Evolutionary conservation across 2,329 filamentous ascomycete species (phyloP), one percentile per base, ranked within the genome.

Genomic region (Ophiostoma novo-ulmi): DNA sequence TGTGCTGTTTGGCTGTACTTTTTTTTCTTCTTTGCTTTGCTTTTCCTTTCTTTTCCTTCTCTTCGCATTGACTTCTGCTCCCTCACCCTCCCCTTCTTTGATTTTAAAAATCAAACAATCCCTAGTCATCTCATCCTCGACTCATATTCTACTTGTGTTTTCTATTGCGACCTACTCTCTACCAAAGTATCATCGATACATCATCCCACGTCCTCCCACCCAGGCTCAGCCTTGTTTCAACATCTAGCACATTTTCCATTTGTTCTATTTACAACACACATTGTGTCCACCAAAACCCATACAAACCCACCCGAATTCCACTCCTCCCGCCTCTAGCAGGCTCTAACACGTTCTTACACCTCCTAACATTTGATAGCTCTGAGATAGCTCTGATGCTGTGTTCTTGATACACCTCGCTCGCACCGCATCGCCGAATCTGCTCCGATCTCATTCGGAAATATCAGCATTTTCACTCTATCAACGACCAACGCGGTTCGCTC

Each of bases 341-440:
- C n/a, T 58, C 8, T 26, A 48, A 20, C 44, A 48, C 44, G 44
- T 8, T 58, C 17, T 58, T 13, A 26, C 52, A 26, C 52, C 52
- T 10, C 8, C 17, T 26, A 26, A 26, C 22, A 58, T 48, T 20
- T 48, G 44, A 48, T 48, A 48, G n/a, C 44, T 48, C 44, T 20
- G 17, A 17, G 17, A 17, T 17, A 17, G 44, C 14, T 48, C 44
- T 48, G 52, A 4, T n/a, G 44, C 14, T 48, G 14, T 48, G 52
- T 11, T n/a, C 26, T n/a, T 26, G 22, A 55, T 10, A 58, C 22
- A 58, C 11, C 52, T 58, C 52, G n/a, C 22, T 58, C 52, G 52
- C 52, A 58, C 58, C 58, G 58, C 58, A 63, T 63, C 58, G 58
- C 58, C 58, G 58, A 63, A 35, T 63, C 58, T 35, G 26, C 22